phyloP scores from a whole-genome alignment of 257 asterid species.

The Nicotiana benthamiana region DNA sequence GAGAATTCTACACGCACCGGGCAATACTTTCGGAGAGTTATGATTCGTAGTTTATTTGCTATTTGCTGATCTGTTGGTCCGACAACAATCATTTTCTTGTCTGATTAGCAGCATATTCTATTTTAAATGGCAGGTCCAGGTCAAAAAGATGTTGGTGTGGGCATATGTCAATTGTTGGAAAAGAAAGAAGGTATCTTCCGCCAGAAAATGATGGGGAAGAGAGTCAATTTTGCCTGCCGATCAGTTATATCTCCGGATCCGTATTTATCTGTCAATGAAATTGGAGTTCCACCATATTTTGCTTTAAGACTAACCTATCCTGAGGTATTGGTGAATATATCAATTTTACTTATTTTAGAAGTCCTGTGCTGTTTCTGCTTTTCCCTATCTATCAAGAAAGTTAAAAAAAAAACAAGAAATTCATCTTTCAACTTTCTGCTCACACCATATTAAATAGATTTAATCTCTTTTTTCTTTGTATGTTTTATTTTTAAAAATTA shows the following conservation, averaged over 20 bases:
- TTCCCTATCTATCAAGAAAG: background rate
- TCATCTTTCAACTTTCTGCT: background rate
- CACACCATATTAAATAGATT: background rate
- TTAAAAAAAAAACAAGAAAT: background rate
- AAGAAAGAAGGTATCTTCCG: slow-evolving; percentile 97
- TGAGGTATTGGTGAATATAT: slow-evolving; percentile 46
- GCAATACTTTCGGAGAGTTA: no score
- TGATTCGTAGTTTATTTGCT: no score
- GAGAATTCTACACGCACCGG: no score
- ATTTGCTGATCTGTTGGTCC: background rate
- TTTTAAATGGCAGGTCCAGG: slow-evolving; percentile 41
- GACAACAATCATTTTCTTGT: background rate
- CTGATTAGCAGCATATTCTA: slow-evolving; percentile 5
- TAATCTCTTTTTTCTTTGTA: background rate
- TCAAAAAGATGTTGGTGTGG: slow-evolving; percentile 44
- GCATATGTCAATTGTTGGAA: slow-evolving; percentile 79
- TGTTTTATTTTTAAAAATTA: background rate
- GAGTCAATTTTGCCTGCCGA: slow-evolving; percentile 94
- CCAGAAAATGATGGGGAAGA: slow-evolving; percentile 99
- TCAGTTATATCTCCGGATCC: slow-evolving; percentile 99
- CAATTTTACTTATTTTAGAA: background rate
- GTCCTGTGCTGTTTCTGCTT: background rate
- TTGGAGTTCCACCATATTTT: slow-evolving; percentile 94
- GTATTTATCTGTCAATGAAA: slow-evolving; percentile 85
- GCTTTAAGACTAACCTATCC: slow-evolving; percentile 88